Conservation (phyloP, 163 green algal genomes). For the Volvox carteri region DNA sequence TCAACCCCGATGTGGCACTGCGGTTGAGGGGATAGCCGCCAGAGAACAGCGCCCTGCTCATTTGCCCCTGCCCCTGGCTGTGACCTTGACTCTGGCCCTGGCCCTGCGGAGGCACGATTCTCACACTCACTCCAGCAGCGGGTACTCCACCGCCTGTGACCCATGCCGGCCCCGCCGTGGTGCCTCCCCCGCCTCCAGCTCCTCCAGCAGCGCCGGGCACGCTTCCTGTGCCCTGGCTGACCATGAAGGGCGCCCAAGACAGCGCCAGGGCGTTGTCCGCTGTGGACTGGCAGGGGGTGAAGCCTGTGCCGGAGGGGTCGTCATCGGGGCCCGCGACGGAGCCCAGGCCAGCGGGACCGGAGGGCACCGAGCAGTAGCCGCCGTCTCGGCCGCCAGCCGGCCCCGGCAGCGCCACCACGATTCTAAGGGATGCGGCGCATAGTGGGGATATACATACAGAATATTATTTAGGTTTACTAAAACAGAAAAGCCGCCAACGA, state of each 20-base stretch:
- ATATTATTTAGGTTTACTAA: no score
- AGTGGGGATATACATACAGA: no score
- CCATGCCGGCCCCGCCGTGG: background rate
- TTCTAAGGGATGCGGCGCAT: background rate
- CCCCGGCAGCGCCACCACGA: background rate
- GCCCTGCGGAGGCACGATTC: background rate
- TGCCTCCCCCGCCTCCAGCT: background rate
- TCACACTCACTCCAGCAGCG: background rate
- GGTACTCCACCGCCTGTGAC: background rate
- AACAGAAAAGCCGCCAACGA: no score
- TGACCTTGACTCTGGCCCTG: background rate
- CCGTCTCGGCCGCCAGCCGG: background rate
- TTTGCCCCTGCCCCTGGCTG: background rate
- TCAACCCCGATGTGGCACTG: background rate
- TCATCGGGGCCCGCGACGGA: background rate
- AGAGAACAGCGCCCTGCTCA: background rate
- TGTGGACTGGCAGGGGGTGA: background rate
- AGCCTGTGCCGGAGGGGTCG: background rate
- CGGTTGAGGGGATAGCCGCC: background rate
- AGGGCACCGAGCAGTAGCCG: background rate
- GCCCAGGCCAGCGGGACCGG: background rate
- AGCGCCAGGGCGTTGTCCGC: background rate
- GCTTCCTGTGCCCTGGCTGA: background rate
- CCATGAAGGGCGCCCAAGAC: constrained; percentile 4
- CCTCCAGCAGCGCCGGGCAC: background rate